phyloP scores from a whole-genome alignment of 208 protist genomes.

The Herpetomonas tarakana region DNA sequence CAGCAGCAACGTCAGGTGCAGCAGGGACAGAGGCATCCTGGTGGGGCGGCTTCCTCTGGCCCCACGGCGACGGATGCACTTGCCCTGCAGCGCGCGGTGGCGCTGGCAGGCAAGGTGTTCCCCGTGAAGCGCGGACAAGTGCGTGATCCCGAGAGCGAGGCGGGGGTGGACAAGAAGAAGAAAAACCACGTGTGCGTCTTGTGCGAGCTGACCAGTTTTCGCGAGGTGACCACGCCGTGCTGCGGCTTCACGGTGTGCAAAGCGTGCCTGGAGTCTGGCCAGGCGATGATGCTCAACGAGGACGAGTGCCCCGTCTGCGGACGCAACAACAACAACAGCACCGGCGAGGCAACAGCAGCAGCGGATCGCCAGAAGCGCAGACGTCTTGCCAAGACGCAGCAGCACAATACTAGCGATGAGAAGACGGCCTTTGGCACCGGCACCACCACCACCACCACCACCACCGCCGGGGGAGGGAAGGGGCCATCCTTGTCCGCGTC shows the following conservation, averaged over 20 bases:
- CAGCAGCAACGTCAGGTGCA: slow-evolving; percentile 3
- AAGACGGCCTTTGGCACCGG: no score
- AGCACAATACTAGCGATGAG: no score
- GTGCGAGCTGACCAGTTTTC: slow-evolving; percentile 54
- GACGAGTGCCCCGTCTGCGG: slow-evolving; percentile 73
- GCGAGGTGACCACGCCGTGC: slow-evolving; percentile 35
- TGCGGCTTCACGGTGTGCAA: slow-evolving; percentile 56
- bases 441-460: no score
- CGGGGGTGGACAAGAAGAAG: slow-evolving; percentile 12
- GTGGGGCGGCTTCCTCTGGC: background rate
- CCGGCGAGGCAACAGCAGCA: no score
- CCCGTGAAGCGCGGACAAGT: slow-evolving; percentile 40
- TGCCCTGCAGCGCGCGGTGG: slow-evolving; percentile 38
- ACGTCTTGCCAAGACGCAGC: no score
- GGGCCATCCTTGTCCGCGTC: no score
- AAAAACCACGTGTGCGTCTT: slow-evolving; percentile 51
- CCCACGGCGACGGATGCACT: slow-evolving; percentile 18
- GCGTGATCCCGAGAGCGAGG: slow-evolving; percentile 3
- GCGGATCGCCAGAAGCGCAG: background rate
- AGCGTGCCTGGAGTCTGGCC: slow-evolving; percentile 46
- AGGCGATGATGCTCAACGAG: slow-evolving; percentile 58
- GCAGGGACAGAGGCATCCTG: background rate
- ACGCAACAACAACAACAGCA: background rate
- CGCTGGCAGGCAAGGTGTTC: slow-evolving; percentile 51
- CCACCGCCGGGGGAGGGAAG: no score